Conservation (phyloP, 306 rosid genomes). For the Aeschynomene evenia region DNA sequence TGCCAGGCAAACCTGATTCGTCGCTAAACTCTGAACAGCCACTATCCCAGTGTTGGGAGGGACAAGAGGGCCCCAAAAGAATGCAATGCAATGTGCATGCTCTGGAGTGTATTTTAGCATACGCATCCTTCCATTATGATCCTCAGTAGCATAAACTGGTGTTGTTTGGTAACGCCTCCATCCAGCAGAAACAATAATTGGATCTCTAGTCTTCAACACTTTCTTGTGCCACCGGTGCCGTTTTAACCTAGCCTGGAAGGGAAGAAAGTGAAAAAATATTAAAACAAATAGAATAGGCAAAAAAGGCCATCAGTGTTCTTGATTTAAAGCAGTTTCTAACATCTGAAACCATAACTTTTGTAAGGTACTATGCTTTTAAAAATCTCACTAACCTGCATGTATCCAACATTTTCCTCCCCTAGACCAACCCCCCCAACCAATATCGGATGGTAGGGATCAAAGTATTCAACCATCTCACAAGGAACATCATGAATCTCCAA, state of each 20-base stretch:
- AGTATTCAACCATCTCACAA: slow-evolving; percentile 81
- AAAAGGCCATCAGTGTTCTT: background rate
- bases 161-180: slow-evolving; percentile 98
- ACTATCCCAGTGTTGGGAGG: slow-evolving; percentile 90
- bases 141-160: slow-evolving; percentile 89
- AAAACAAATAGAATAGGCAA: background rate
- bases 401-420: slow-evolving; percentile 88
- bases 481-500: slow-evolving; percentile 89
- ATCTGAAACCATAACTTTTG: background rate
- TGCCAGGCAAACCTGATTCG: slow-evolving; percentile 57
- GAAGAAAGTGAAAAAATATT: background rate
- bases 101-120: slow-evolving; percentile 97
- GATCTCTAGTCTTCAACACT: slow-evolving; percentile 87
- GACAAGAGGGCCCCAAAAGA: slow-evolving; percentile 96
- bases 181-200: slow-evolving; percentile 83
- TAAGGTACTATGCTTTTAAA: background rate
- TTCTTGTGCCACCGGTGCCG: slow-evolving; percentile 95
- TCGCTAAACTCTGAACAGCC: slow-evolving; percentile 81
- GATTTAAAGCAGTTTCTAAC: background rate
- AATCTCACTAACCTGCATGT: slow-evolving; percentile 80
- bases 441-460: slow-evolving; percentile 84
- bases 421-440: slow-evolving; percentile 90
- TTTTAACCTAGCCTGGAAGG: slow-evolving; percentile 79
- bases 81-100: slow-evolving; percentile 92
- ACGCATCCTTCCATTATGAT: slow-evolving; percentile 78